A percentile compares a stretch with the other conserved stretches of the same genome.
Conservation (phyloP, 1,139 yeast genomes). For the Hyphopichia fennica region DNA sequence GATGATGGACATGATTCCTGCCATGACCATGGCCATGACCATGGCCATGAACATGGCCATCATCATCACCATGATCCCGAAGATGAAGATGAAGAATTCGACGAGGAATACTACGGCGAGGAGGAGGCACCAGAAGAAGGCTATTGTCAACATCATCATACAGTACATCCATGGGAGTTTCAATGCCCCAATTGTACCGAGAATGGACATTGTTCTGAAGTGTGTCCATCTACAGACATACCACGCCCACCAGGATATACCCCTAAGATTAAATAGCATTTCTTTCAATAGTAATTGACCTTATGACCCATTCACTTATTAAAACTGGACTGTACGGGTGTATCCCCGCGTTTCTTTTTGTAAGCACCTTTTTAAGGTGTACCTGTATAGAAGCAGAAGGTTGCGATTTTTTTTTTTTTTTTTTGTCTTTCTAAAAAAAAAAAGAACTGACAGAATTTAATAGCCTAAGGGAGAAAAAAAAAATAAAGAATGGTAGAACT, state of each 20-base stretch:
- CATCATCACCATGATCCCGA: conserved; percentile 1
- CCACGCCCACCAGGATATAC: too few species aligned
- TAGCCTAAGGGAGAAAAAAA: neutral
- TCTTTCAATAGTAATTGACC: too few species aligned
- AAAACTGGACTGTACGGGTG: too few species aligned
- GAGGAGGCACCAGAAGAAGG: neutral
- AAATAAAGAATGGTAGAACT: too few species aligned
- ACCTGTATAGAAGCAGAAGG: neutral
- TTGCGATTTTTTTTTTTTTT: neutral
- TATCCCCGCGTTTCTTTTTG: neutral
- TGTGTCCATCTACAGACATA: too few species aligned
- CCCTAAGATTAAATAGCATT: too few species aligned
- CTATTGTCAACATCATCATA: neutral
- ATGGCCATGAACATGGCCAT: conserved; percentile 5
- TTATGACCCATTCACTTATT: too few species aligned
- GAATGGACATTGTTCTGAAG: neutral
- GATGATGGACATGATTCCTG: neutral
- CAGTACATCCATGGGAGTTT: neutral
- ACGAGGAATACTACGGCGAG: neutral
- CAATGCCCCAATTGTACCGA: neutral
- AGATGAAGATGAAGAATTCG: neutral
- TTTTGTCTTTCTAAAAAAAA: neutral
- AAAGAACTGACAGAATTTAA: too few species aligned
- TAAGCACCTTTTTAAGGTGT: neutral
- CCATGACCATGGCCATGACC: conserved; percentile 5